Evolutionary conservation across 2,329 filamentous ascomycete genomes (phyloP), one percentile per base, ranked within the genome.

Genomic region (Aspergillus hortae): DNA sequence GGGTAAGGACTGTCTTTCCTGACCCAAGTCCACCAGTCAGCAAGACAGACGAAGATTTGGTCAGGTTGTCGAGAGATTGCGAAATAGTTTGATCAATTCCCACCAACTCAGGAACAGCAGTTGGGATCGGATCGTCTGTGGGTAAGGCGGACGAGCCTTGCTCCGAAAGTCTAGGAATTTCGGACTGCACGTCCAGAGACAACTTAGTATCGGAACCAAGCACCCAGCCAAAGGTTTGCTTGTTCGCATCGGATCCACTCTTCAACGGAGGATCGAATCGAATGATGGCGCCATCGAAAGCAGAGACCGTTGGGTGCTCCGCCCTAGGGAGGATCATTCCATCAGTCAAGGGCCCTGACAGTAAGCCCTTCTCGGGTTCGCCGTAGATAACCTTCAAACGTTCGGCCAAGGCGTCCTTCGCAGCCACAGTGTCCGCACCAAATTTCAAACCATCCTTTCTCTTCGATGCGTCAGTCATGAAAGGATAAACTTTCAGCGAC

Each of bases 11-110:
- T 2, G 90, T 91, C 74, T 99, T 99, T 23, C 94, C 94, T 19
- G 92, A 87, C 0, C 94, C 94, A 58, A 96, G 83, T 0, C 89
- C 90, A 36, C 94, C 94, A 0, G 91, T 95, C 41, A 99, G 72
- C 21, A 99, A 77, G 1, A 96, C 89, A 0, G 94, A 97, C 0
- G 92, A 96, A 58, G 89, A 83, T 61, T 95, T 89, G 0, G 86
- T 84, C 4, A 99, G 76, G 61, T 95, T 89, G 2, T 84, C 86
- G 54, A 87, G 79, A 17, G 95, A 78, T 59, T 90, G 85, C 5
- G 81, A 77, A 25, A 96, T 80, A 0, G 95, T 75, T 2, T 80
- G 75, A 61, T 97, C 90, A 52, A 97, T 92, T 1, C 92, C 92
- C 15, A 97, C 90, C 58, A 99, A 77, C 3, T 79, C 68, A 9